Conservation (phyloP, 345 rosid species). For the Eucalyptus polyanthemos region DNA sequence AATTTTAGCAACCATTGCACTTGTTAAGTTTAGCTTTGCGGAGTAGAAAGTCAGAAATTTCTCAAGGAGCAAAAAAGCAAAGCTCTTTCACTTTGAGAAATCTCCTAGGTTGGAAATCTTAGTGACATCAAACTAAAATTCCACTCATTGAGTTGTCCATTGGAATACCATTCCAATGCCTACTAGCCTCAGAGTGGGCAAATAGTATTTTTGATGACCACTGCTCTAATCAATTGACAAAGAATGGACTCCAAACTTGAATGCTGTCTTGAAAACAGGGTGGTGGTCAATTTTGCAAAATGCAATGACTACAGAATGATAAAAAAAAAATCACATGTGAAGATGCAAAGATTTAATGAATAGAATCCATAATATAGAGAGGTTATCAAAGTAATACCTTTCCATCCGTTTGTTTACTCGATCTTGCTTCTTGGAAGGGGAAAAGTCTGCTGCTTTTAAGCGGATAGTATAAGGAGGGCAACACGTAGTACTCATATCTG, state of each 20-base stretch:
- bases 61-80: neutral
- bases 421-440: slow-evolving; percentile 65
- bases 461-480: slow-evolving; percentile 96
- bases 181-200: neutral
- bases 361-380: neutral
- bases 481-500: slow-evolving; percentile 86
- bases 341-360: neutral
- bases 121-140: neutral
- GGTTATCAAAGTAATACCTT: slow-evolving; percentile 26
- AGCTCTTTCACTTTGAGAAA: neutral
- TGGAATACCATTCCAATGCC: neutral
- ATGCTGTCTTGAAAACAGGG: neutral
- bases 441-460: slow-evolving; percentile 60
- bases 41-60: neutral
- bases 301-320: neutral
- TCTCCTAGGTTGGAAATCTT: neutral
- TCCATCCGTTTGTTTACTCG: slow-evolving; percentile 55
- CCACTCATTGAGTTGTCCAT: neutral
- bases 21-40: neutral
- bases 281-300: neutral
- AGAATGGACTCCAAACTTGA: neutral
- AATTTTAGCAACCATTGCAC: neutral
- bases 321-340: neutral
- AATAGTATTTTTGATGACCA: neutral
- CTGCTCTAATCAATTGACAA: neutral